Conservation (phyloP, 1,284 basidiomycete species). For the Agroathelia rolfsii region DNA sequence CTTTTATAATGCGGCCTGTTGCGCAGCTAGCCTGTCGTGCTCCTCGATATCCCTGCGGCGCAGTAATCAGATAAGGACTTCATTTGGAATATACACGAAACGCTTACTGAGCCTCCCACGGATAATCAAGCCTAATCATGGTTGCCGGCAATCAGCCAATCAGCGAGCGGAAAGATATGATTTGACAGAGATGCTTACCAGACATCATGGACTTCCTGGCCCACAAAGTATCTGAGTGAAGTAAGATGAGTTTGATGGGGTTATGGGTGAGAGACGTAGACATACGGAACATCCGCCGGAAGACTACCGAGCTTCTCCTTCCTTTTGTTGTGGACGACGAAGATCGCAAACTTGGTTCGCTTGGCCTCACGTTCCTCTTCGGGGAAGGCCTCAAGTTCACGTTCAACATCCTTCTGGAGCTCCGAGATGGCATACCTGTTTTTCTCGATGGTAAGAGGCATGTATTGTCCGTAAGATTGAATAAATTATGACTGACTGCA, state of each 20-base stretch:
- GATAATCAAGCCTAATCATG: constrained; percentile 65
- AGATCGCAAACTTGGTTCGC: constrained; percentile 79
- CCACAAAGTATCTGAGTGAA: constrained; percentile 52
- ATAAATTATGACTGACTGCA: constrained; percentile 44
- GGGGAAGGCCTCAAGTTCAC: constrained; percentile 53
- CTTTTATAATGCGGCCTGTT: too few species aligned
- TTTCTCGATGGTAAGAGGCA: constrained; percentile 4
- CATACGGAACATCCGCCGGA: constrained; percentile 56
- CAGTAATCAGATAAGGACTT: constrained; percentile 4
- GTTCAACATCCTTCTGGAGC: constrained; percentile 78
- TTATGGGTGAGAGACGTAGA: constrained; percentile 11
- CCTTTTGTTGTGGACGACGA: constrained; percentile 92
- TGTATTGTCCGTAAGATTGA: constrained; percentile 6
- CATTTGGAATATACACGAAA: constrained; percentile 12
- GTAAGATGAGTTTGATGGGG: not conserved
- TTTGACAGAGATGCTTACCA: constrained; percentile 9
- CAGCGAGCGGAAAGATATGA: not conserved
- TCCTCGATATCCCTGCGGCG: constrained; percentile 61
- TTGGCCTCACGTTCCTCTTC: constrained; percentile 63
- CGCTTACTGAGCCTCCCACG: constrained; percentile 70
- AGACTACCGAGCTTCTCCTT: constrained; percentile 76
- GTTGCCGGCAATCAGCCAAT: constrained; percentile 6
- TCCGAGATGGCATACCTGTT: constrained; percentile 79
- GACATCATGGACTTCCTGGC: constrained; percentile 42
- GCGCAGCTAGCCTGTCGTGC: constrained; percentile 58